Base-by-base conservation (phyloP, 2,329 filamentous ascomycete genomes). In the Trichophyton schoenleinii region DNA sequence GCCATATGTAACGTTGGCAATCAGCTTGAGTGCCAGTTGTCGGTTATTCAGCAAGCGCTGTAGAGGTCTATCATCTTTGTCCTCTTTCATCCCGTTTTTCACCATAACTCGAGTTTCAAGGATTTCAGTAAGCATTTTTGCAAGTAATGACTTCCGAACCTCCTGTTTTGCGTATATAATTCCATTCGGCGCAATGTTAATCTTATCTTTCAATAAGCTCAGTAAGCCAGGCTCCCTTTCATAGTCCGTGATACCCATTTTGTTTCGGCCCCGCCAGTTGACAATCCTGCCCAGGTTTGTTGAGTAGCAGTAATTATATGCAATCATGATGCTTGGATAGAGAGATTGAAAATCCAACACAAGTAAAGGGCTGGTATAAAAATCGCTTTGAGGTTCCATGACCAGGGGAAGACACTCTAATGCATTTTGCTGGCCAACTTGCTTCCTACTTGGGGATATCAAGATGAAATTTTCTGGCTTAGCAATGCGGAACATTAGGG, bases 291-390 rank as follows among this genome's bases (percentile, higher is more conserved):
- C 94, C 0, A 97, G 80, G 67, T 91, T 99, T 0, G 94, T 99
- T 0, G 94, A 97, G 71, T 99, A 99, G 76, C 94, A 99, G 71
- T 96, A 94, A 69, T 99, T 99, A 77, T 99, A 97, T 0, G 94
- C 94, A 70, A 99, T 97, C 91, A 99, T 96, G 63, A 97, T 87
- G 73, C 91, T 96, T 0, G 94, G 94, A 66, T 99, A 99, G 57
- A 99, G 77, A 63, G 90, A 95, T 70, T 97, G 92, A 65, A 99
- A 99, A 73, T 99, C 94, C 5, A 99, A 79, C 0, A 99, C 94
- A 2, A 99, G 71, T 0, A 99, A 72, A 0, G 94, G 94, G 64
- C 89, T 94, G 61, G 80, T 90, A 74, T 99, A 99, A 70, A 99
- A 96, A 5, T 86, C 89, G 66, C 91, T 96, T 68, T 94, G 90